Conservation (phyloP, 805 yeast genomes). For the Saturnispora silvae region DNA sequence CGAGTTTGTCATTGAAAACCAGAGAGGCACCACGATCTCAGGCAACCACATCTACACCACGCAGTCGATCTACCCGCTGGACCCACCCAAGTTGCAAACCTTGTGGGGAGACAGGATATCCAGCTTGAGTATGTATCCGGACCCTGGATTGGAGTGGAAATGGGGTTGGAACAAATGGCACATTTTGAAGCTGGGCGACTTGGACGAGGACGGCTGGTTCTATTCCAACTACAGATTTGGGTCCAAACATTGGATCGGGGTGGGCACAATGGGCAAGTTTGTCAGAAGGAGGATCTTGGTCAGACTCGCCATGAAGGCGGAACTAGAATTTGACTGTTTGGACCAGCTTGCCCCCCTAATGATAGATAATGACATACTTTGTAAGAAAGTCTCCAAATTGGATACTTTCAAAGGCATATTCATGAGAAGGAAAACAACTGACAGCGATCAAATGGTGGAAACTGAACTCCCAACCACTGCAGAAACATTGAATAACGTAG, state of each 20-base stretch:
- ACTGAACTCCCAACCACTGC: too few relatives aligned
- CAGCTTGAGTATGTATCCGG: slow-evolving; percentile 27
- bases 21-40: slow-evolving; percentile 41
- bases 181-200: slow-evolving; percentile 41
- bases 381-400: too few relatives aligned
- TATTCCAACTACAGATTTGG: slow-evolving; percentile 34
- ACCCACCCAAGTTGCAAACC: slow-evolving; percentile 40
- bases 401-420: too few relatives aligned
- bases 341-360: neutral
- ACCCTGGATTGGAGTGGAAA: slow-evolving; percentile 41
- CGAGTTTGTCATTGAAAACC: slow-evolving; percentile 43
- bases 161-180: slow-evolving; percentile 52
- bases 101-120: slow-evolving; percentile 30
- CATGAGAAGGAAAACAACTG: too few relatives aligned
- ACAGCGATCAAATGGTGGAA: too few relatives aligned
- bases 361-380: too few relatives aligned
- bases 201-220: slow-evolving; percentile 51
- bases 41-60: slow-evolving; percentile 41
- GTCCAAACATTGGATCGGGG: slow-evolving; percentile 40
- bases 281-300: slow-evolving; percentile 44
- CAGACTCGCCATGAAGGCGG: slow-evolving; percentile 17
- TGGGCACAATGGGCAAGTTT: slow-evolving; percentile 37
- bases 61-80: slow-evolving; percentile 36
- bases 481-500: too few relatives aligned
- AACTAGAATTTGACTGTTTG: neutral